Evolutionary conservation across 768 basidiomycete genomes (phyloP), one percentile per base, ranked within the genome.

Genomic region (Mrakia hoshinonis): DNA sequence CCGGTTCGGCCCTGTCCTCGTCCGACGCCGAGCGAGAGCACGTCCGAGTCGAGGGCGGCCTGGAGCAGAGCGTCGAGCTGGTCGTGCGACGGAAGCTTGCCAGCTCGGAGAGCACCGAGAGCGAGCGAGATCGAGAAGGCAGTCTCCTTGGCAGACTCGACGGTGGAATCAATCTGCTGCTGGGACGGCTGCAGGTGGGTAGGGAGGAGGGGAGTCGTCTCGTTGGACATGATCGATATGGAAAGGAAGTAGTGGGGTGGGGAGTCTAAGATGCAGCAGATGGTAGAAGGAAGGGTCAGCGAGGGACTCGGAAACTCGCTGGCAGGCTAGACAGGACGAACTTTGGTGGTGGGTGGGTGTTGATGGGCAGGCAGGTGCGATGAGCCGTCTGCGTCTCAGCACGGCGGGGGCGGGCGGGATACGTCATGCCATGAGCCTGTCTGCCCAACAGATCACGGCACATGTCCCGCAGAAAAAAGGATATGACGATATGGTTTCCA

Each of bases 1-100:
- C 79, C 79, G n/a, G 79, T 78, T 43, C 80, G 73, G 6, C 62
- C 61, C 22, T 24, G n/a, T 15, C n/a, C 61, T 11, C 38, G 22
- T 39, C 62, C 67, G 49, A 73, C 55, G 24, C 67, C 72, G 66
- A 66, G 67, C 13, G 67, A 64, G 46, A 73, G 72, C 10, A 73
- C 43, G 54, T 68, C 72, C 15, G 29, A 36, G 24, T 63, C 72
- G 52, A 73, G 72, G 29, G 70, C 65, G 11, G 49, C 38, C 3
- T 60, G 26, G 65, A 72, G 64, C 5, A 72, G 66, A 6, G 13
- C n/a, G 58, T 67, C 64, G 46, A 72, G 51, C 65, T 72, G 70
- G 5, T 60, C 48, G 63, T 72, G 54, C 12, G 70, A 55, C 5
- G 70, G 70, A 7, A 72, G 63, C 58, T 72, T 72, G 34, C 70